phyloP scores from a whole-genome alignment of 129 eudicot genomes.

The Gnaphalium uliginosum region DNA sequence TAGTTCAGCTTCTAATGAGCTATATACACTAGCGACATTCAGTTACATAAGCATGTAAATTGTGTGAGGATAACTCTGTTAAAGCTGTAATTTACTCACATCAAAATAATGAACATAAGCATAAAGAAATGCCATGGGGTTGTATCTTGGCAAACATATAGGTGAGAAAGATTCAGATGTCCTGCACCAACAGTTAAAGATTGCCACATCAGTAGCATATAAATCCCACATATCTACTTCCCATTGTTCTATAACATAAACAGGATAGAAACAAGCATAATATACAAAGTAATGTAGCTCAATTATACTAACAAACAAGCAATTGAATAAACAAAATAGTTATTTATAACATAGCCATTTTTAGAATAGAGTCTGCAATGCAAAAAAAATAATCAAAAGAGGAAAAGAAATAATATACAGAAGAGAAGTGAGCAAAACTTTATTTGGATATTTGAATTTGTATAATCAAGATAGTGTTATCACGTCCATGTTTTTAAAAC shows the following conservation, averaged over 20 bases:
- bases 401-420: background rate
- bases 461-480: background rate
- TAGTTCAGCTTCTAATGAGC: constrained; percentile 17
- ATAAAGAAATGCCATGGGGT: constrained; percentile 94
- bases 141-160: constrained; percentile 95
- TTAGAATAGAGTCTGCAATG: background rate
- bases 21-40: background rate
- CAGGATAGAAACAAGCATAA: constrained; percentile 1
- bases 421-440: background rate
- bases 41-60: constrained; percentile 7
- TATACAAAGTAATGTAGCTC: background rate
- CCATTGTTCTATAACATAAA: constrained; percentile 12
- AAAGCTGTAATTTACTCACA: constrained; percentile 50
- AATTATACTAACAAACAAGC: background rate
- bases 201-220: constrained; percentile 20
- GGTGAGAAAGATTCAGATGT: constrained; percentile 98
- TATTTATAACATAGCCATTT: background rate
- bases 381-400: background rate
- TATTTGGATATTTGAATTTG: background rate
- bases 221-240: constrained; percentile 7
- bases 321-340: background rate
- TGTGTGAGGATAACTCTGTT: background rate
- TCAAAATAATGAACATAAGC: constrained; percentile 92
- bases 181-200: constrained; percentile 51
- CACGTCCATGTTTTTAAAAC: background rate